These are phyloP conservation scores for Stagonosporopsis chrysanthemi DNA, from an alignment of 2,329 filamentous ascomycete species.

Conservation along the genomic window DNA sequence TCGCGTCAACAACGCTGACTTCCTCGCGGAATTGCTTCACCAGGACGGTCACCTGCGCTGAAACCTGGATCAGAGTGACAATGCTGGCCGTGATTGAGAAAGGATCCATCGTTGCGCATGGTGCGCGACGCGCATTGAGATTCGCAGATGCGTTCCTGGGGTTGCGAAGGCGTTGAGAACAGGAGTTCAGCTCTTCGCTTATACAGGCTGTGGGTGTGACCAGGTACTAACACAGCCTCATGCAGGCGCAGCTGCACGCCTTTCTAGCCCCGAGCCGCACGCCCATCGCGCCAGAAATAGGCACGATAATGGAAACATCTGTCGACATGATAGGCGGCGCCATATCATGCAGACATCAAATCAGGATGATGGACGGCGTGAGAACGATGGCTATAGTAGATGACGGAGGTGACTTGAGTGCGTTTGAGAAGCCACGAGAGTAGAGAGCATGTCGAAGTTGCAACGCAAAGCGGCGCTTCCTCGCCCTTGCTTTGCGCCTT, in stretches of 20 bases:
- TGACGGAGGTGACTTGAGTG: background rate
- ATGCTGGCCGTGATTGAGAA: slow-evolving; percentile 30
- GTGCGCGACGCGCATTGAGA: slow-evolving; percentile 4
- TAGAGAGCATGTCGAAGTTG: background rate
- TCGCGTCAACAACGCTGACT: slow-evolving; percentile 28
- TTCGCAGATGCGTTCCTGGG: background rate
- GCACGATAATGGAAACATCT: background rate
- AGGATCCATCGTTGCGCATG: slow-evolving; percentile 25
- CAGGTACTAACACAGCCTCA: slow-evolving; percentile 17
- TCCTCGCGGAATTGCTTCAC: slow-evolving; percentile 32
- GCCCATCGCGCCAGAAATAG: background rate
- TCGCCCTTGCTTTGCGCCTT: background rate
- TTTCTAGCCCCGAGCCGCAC: slow-evolving; percentile 12
- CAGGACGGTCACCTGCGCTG: slow-evolving; percentile 24
- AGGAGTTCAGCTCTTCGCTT: slow-evolving; percentile 17
- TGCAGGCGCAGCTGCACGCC: slow-evolving; percentile 9
- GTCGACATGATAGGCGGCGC: background rate
- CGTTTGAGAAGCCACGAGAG: background rate
- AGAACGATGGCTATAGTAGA: background rate
- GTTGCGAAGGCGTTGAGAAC: background rate
- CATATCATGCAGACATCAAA: background rate
- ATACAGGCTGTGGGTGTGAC: slow-evolving; percentile 16
- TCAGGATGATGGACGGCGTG: background rate
- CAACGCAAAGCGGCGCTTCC: background rate
- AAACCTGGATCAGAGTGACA: slow-evolving; percentile 29